phyloP scores from a whole-genome alignment of 2,329 filamentous ascomycete genomes.

The Sporothrix protearum region DNA sequence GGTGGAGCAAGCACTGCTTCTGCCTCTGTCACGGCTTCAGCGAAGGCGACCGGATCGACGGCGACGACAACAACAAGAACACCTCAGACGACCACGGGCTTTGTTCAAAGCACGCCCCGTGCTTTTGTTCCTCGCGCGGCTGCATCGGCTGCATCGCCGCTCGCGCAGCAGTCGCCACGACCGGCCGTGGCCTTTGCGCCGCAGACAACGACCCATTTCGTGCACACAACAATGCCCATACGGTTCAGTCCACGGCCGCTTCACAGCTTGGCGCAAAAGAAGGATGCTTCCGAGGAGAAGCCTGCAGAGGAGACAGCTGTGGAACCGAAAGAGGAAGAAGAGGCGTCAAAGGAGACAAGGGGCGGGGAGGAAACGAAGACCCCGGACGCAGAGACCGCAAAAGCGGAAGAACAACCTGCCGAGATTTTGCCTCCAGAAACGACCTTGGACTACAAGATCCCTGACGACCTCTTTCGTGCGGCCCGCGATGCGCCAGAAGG shows the following conservation, averaged over 20 bases:
- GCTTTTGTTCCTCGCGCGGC: not conserved
- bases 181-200: not conserved
- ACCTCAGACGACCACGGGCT: not conserved
- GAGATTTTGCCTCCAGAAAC: slow-evolving; percentile 37
- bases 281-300: not conserved
- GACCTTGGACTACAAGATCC: slow-evolving; percentile 46
- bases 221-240: not conserved
- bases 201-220: not conserved
- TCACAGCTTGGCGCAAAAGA: not conserved
- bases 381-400: not conserved
- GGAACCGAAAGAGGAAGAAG: not conserved
- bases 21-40: slow-evolving; percentile 16
- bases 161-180: not conserved
- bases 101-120: not conserved
- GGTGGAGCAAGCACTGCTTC: not conserved
- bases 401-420: slow-evolving; percentile 15
- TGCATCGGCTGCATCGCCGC: not conserved
- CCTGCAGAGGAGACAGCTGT: not conserved
- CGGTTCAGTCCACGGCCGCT: not conserved
- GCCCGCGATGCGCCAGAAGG: slow-evolving; percentile 48
- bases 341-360: not conserved
- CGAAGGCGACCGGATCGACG: not conserved
- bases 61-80: not conserved
- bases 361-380: not conserved
- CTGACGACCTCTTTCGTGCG: slow-evolving; percentile 43